phyloP scores from a whole-genome alignment of 495 filamentous ascomycete species.

The Neurospora sp. region DNA sequence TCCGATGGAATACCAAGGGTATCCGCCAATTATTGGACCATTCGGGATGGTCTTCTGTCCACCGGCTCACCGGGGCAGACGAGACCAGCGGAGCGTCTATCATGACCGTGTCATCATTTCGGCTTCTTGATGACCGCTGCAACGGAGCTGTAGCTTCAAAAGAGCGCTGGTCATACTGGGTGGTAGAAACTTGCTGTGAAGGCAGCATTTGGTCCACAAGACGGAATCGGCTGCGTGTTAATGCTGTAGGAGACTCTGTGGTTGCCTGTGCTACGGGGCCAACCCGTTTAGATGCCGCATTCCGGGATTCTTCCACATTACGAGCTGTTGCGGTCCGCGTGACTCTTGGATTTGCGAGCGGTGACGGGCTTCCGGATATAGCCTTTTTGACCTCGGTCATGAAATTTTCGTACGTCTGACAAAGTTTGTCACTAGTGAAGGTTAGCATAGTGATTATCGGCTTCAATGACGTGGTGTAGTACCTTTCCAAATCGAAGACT shows the following conservation, averaged over 20 bases:
- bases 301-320: background rate
- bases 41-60: conserved; percentile 30
- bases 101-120: background rate
- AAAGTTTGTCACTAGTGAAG: background rate
- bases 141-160: background rate
- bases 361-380: background rate
- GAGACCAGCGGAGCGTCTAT: background rate
- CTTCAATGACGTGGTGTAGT: background rate
- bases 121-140: conserved; percentile 2
- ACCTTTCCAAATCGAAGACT: background rate
- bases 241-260: background rate
- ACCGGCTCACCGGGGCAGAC: conserved; percentile 10
- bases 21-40: conserved; percentile 39
- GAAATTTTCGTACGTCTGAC: background rate
- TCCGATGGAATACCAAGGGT: conserved; percentile 59
- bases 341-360: background rate
- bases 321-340: background rate
- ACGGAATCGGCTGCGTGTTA: background rate
- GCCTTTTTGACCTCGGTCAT: background rate
- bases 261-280: background rate
- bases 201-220: conserved; percentile 5
- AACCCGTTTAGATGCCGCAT: background rate
- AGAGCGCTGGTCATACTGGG: background rate
- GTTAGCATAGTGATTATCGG: background rate
- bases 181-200: background rate